Evolutionary conservation across 768 basidiomycete species (phyloP), one percentile per base, ranked within the genome.

Genomic region (Fibroporia radiculosa): DNA sequence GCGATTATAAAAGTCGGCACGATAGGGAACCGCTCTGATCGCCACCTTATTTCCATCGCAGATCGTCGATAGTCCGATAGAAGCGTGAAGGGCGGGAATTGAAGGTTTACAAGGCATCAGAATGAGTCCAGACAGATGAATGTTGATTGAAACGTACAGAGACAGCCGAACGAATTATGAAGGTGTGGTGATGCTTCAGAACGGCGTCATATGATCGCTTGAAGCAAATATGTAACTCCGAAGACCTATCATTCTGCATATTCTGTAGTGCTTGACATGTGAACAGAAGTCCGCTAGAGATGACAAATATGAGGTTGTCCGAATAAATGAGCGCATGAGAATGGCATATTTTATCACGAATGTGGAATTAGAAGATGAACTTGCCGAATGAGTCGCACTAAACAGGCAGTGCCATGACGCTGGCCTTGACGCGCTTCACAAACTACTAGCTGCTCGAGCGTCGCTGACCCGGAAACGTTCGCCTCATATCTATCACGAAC

Each of bases 161-260:
- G 23, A 83, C 77, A 45, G 84, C 62, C 18, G 80, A 75, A 19
- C 82, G 78, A 48, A 86, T 70, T 51, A 85, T 24, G 58, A 82
- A 83, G 0, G 75, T 68, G 57, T 84, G 81, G 60, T 85, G 82
- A 48, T 78, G 80, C 41, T 62, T 66, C 40, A 88, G 68, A 14
- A 84, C 77, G 42, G 71, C 69, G 49, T 88, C 83, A 58, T 84
- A 88, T 3, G 85, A 73, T 32, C 75, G 68, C 60, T 72, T 75
- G 68, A 88, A 87, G 61, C 84, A 85, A 47, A 73, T 67, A 52
- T 80, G 74, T 35, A 85, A 65, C 49, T 83, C 80, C 1, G 70
- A 56, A 20, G 54, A 55, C 14, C 61, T 62, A 53, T 85, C 77
- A 4, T 60, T 60, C 51, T 81, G 83, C 69, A 79, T 75, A 54